A percentile compares a stretch with the other conserved stretches of the same genome.
phyloP scores from a whole-genome alignment of 1,139 yeast genomes.

The Suhomyces yuchorum region DNA sequence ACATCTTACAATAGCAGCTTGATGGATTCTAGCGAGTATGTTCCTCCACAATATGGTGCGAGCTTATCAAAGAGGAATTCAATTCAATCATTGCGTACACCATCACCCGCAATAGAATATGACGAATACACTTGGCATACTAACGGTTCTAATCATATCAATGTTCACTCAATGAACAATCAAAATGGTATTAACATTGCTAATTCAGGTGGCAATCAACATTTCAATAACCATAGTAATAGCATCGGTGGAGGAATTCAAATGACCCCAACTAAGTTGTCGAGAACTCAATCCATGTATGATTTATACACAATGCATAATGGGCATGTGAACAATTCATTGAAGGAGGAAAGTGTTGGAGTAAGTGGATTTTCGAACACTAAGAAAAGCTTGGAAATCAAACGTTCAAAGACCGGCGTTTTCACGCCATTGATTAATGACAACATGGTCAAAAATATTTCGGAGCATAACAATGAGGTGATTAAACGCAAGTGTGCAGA shows the following conservation, averaged over 20 bases:
- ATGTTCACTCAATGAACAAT: neutral
- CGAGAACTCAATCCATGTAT: constrained; percentile 44
- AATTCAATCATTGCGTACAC: constrained; percentile 38
- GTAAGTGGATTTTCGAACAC: constrained; percentile 1
- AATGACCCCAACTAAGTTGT: constrained; percentile 25
- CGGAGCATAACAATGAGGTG: constrained; percentile 26
- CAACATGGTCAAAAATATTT: constrained; percentile 22
- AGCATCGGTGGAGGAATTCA: constrained; percentile 3
- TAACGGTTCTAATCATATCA: constrained; percentile 1
- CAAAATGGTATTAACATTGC: constrained; percentile 5
- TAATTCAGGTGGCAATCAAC: neutral
- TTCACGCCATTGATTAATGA: constrained; percentile 27
- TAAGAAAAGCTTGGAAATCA: constrained; percentile 23
- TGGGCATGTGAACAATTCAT: constrained; percentile 5
- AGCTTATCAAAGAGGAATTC: constrained; percentile 32
- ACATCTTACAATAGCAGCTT: constrained; percentile 8
- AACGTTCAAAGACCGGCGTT: constrained; percentile 32
- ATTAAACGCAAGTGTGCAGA: constrained; percentile 30
- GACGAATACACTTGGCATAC: constrained; percentile 45
- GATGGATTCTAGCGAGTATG: constrained; percentile 19
- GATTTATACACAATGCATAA: constrained; percentile 30
- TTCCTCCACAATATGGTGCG: constrained; percentile 19
- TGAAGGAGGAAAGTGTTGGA: constrained; percentile 6
- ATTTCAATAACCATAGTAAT: constrained; percentile 1
- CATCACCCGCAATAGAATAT: constrained; percentile 50